Base-by-base conservation (phyloP, 2,329 filamentous ascomycete species). In the Teratosphaeria gauchensis region DNA sequence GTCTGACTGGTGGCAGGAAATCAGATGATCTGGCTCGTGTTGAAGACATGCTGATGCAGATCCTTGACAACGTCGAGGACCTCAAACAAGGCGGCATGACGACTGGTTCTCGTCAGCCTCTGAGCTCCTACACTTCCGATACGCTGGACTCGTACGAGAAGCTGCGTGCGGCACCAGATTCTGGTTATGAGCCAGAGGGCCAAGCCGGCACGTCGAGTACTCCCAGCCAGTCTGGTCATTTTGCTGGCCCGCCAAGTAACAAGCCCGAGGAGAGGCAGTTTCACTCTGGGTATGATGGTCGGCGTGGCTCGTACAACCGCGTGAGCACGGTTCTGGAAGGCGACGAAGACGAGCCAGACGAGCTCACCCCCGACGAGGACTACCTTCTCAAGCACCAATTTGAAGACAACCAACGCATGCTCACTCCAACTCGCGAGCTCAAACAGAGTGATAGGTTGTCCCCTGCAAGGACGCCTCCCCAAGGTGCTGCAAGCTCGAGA, bases 261-360 rank as follows among this genome's bases (percentile, higher is more conserved):
- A 55, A 21, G 32, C 28, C 38, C 6, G 66, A 68, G 58, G 71
- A 72, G 65, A 66, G 69, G 32, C 68, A 69, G 38, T 73, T 78
- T 62, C 77, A 79, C 62, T 80, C 77, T 42, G 77, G 79, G 7
- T 80, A 80, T 63, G 79, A 79, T 60, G 75, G 76, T 19, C 79
- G 78, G 51, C 77, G 79, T 58, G 75, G 73, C 61, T 88, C 87
- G 0, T 88, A 88, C 59, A 86, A 92, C 71, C 88, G 92, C 54
- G 90, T 96, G 69, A 96, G 90, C 76, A 96, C 92, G 2, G 92
- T 96, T 0, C 84, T 85, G 19, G 92, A 96, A 72, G 86, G 82
- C 35, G 87, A 92, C 58, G 90, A 95, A 56, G 87, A 92, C 94
- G 54, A 55, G 56, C 89, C 94, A 56, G 64, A 65, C 32, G 64